phyloP scores from a whole-genome alignment of 352 stramenopile genomes.

The Phytophthora ohioensis region DNA sequence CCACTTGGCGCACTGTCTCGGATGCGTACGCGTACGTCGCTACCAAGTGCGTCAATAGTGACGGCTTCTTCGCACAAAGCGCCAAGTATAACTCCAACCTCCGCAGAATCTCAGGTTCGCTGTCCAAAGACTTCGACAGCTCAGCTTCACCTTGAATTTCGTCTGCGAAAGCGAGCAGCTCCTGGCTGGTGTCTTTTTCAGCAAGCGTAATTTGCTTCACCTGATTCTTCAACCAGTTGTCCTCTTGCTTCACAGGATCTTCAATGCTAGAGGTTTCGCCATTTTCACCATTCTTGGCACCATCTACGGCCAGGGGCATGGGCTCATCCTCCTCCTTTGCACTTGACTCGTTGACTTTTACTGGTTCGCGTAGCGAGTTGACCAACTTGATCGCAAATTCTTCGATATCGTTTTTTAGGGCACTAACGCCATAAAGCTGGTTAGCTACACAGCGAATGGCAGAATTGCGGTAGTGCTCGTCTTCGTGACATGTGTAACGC shows the following conservation, averaged over 20 bases:
- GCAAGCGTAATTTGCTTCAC: slow-evolving; percentile 35
- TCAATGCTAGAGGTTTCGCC: slow-evolving; percentile 4
- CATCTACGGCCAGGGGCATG: slow-evolving; percentile 30
- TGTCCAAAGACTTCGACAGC: slow-evolving; percentile 49
- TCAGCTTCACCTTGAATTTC: slow-evolving; percentile 50
- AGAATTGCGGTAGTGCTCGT: slow-evolving; percentile 74
- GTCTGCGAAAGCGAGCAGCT: slow-evolving; percentile 55
- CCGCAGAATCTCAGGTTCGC: slow-evolving; percentile 67
- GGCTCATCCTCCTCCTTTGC: slow-evolving; percentile 36
- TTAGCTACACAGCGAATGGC: slow-evolving; percentile 83
- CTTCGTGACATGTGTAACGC: slow-evolving; percentile 71
- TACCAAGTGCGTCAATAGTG: slow-evolving; percentile 67
- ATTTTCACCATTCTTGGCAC: slow-evolving; percentile 16
- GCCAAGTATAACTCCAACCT: slow-evolving; percentile 77
- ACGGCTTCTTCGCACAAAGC: slow-evolving; percentile 81
- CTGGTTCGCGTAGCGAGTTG: slow-evolving; percentile 50
- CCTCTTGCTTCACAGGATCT: slow-evolving; percentile 10
- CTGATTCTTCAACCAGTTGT: slow-evolving; percentile 39
- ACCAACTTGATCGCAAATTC: slow-evolving; percentile 68
- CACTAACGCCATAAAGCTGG: slow-evolving; percentile 69
- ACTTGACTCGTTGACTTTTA: slow-evolving; percentile 13
- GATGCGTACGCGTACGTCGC: slow-evolving; percentile 65
- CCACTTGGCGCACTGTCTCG: slow-evolving; percentile 70
- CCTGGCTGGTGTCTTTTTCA: slow-evolving; percentile 34
- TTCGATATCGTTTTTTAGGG: slow-evolving; percentile 69